Evolutionary conservation across 176 grass and related monocot species (phyloP), one percentile per base, ranked within the genome.

Genomic region (Aegilops sharonensis): DNA sequence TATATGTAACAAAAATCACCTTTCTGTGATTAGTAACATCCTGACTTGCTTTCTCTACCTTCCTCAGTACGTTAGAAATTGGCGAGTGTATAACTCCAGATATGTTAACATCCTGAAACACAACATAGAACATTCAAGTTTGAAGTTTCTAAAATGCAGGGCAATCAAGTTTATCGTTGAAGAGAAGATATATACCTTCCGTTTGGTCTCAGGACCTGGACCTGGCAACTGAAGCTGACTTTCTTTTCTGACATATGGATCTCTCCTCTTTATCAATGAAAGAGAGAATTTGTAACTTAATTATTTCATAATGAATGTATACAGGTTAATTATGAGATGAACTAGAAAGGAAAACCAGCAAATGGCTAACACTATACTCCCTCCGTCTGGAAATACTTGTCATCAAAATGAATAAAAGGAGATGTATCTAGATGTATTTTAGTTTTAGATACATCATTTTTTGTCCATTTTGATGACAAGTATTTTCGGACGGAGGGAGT

Each of bases 11-110:
- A 84, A 21, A 35, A 89, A 34, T 81, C 75, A 91, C 94, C 88
- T 94, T 98, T 72, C 90, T 91, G 27, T 94, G 94, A 80, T 97
- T 94, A 85, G 94, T 85, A 87, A 95, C 87, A 72, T 89, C 72
- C 35, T 80, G 86, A 27, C 85, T 65, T 52, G 56, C 85, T 64
- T 97, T 94, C 29, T 94, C 92, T 59, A 89, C 87, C 88, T 98
- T 98, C 48, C 92, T 96, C 82, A 94, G 52, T 50, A 92, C 89
- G 79, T 81, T 98, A 61, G 88, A 83, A 81, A 94, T 85, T 78
- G 97, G 97, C 63, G 94, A 94, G 75, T 74, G 79, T 78, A 98
- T 72, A 66, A 96, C 89, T 79, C 88, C 91, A 86, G 86, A 79
- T 68, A 96, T 86, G 72, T 90, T 96, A 20, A 89, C 35, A 91